Evolutionary conservation across 2,329 filamentous ascomycete species (phyloP).

Genomic region (Colletotrichum endophyticum): DNA sequence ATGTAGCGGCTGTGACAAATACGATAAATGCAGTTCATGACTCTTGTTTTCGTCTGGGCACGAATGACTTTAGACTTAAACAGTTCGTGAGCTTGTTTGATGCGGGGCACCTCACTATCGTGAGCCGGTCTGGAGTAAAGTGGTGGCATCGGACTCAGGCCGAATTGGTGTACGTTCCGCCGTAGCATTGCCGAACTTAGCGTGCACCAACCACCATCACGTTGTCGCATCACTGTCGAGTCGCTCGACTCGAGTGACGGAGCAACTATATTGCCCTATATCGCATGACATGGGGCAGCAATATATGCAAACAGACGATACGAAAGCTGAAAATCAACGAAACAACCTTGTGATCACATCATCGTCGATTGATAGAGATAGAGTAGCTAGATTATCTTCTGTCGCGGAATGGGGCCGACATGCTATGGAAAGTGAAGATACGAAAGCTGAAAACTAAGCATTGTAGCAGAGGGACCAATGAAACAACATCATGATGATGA

Average conservation of each 20-base stretch:
- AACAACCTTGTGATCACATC: not conserved
- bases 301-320: not conserved
- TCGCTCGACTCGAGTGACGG: not conserved
- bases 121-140: not conserved
- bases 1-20: not conserved
- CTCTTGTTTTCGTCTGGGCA: not conserved
- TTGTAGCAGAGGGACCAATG: not conserved
- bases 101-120: not conserved
- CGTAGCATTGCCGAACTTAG: not conserved
- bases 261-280: not conserved
- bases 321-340: not conserved
- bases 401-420: not conserved
- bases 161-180: not conserved
- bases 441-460: not conserved
- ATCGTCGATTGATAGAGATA: not conserved
- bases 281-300: not conserved
- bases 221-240: not conserved
- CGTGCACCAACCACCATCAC: not conserved
- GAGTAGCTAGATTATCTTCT: not conserved
- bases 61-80: not conserved
- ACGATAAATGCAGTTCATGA: not conserved
- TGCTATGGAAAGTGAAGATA: not conserved
- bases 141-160: not conserved
- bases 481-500: not conserved
- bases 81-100: not conserved